Percentiles rank a stretch among this genome's conserved stretches.
Conservation (phyloP, 805 yeast species). For the Candida hungchunana region DNA sequence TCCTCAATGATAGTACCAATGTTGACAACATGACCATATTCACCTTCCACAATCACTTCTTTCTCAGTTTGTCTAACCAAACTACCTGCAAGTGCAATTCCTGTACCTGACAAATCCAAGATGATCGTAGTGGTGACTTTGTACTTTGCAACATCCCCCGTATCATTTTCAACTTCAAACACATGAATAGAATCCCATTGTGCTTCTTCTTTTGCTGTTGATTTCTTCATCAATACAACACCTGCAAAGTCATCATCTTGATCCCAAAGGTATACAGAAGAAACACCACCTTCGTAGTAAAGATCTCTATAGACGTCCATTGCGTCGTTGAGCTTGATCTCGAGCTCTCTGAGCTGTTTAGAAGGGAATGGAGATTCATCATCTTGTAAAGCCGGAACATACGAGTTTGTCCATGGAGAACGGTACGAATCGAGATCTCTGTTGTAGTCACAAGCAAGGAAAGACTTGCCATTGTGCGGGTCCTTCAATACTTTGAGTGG, state of each 20-base stretch:
- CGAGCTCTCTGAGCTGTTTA: constrained; percentile 62
- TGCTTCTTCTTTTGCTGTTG: constrained; percentile 35
- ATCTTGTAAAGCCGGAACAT: constrained; percentile 52
- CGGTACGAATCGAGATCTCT: constrained; percentile 91
- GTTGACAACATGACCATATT: constrained; percentile 63
- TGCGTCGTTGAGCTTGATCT: constrained; percentile 79
- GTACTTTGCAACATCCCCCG: constrained; percentile 36
- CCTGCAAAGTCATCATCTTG: constrained; percentile 77
- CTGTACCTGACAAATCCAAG: constrained; percentile 50
- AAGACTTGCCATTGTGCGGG: constrained; percentile 50
- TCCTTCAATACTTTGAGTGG: constrained; percentile 52
- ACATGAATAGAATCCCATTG: constrained; percentile 94
- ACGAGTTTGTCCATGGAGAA: constrained; percentile 85
- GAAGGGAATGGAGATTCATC: constrained; percentile 78
- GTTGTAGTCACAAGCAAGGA: constrained; percentile 87
- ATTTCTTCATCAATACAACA: constrained; percentile 79
- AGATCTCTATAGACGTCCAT: constrained; percentile 90
- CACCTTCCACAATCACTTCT: constrained; percentile 9
- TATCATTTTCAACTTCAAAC: constrained; percentile 44
- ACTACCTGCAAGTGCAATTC: constrained; percentile 67
- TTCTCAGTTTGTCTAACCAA: constrained; percentile 76
- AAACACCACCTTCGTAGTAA: constrained; percentile 92
- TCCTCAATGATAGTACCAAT: constrained; percentile 85
- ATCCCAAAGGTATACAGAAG: constrained; percentile 92
- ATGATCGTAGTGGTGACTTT: constrained; percentile 85